Conservation (phyloP, 257 asterid species). For the Solanum pimpinellifolium region DNA sequence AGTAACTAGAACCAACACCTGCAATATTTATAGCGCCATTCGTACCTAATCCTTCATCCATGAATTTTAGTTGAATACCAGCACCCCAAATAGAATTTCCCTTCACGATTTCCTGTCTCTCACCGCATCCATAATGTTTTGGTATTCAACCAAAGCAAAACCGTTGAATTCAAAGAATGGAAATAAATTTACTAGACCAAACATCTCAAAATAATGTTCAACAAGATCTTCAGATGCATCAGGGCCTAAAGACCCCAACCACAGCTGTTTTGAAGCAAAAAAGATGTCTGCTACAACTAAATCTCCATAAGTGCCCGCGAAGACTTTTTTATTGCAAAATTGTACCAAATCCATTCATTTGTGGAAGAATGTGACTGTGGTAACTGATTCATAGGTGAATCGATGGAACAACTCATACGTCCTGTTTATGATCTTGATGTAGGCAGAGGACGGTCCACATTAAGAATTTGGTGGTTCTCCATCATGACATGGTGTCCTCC, state of each 20-base stretch:
- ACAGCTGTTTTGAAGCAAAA: conserved; percentile 23
- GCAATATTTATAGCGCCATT: conserved; percentile 31
- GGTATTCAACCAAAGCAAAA: conserved; percentile 59
- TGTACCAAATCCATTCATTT: conserved; percentile 27
- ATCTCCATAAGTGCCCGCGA: conserved; percentile 18
- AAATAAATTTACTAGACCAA: conserved; percentile 53
- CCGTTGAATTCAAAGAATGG: conserved; percentile 43
- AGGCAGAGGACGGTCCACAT: conserved; percentile 22
- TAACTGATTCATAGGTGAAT: conserved; percentile 42
- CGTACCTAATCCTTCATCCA: conserved; percentile 64
- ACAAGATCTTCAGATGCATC: conserved; percentile 60
- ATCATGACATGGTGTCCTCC: conserved; percentile 16
- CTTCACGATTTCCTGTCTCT: conserved; percentile 71
- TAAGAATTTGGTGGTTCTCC: conserved; percentile 44
- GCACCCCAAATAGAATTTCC: conserved; percentile 74
- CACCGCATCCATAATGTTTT: conserved; percentile 62
- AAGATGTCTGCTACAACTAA: too few species aligned
- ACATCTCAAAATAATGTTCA: conserved; percentile 65
- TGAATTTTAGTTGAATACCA: conserved; percentile 52
- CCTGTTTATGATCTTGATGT: conserved; percentile 32
- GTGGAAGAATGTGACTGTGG: conserved; percentile 33
- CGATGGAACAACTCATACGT: conserved; percentile 38
- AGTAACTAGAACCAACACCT: conserved; percentile 56
- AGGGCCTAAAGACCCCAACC: conserved; percentile 66
- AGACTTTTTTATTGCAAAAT: too few species aligned